Evolutionary conservation across 352 stramenopile genomes (phyloP).

Genomic region (Nothophytophthora sp.): DNA sequence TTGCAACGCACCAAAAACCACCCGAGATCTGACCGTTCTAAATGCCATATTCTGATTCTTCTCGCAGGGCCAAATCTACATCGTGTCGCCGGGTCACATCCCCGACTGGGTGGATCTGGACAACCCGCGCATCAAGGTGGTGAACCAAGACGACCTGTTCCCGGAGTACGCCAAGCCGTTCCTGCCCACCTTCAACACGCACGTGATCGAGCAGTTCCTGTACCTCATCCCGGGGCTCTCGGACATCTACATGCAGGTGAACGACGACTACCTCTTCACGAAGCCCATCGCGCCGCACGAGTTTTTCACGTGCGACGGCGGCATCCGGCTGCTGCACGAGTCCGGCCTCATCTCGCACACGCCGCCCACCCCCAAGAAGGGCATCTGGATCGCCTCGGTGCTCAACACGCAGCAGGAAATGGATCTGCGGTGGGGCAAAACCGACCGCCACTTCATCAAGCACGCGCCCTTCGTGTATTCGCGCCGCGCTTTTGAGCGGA

Average conservation of each 20-base stretch:
- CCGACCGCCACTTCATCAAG: conserved; percentile 87
- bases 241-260: conserved; percentile 90
- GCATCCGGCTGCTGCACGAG: conserved; percentile 83
- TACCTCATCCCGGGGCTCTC: conserved; percentile 84
- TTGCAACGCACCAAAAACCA: not conserved
- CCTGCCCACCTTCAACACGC: conserved; percentile 87
- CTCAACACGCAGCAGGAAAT: conserved; percentile 90
- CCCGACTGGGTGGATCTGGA: conserved; percentile 81
- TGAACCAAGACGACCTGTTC: conserved; percentile 89
- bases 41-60: not conserved
- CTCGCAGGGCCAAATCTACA: conserved; percentile 76
- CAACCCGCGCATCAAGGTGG: conserved; percentile 83
- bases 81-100: conserved; percentile 83
- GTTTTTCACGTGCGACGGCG: conserved; percentile 88
- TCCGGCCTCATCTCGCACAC: conserved; percentile 74
- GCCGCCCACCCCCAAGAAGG: conserved; percentile 75
- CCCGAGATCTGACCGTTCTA: not conserved
- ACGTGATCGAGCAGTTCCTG: conserved; percentile 90
- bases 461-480: conserved; percentile 90
- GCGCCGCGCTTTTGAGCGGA: conserved; percentile 77
- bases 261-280: conserved; percentile 90
- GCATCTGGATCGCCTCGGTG: conserved; percentile 88
- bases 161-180: conserved; percentile 80
- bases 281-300: conserved; percentile 78
- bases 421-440: conserved; percentile 79